phyloP scores from a whole-genome alignment of 768 basidiomycete species.

The Glaciozyma martinii region DNA sequence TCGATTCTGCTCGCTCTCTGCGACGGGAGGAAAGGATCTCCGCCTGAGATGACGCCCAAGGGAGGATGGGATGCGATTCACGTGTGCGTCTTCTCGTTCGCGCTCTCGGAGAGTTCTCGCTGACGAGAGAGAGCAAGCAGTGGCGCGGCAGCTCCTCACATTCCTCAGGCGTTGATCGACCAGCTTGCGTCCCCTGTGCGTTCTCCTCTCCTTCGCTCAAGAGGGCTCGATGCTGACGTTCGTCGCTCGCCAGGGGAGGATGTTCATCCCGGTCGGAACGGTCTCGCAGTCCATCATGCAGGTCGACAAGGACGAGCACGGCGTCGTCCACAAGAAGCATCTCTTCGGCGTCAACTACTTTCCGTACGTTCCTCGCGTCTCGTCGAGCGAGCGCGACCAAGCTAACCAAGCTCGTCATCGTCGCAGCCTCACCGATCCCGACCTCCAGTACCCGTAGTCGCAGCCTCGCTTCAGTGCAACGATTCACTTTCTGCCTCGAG shows the following conservation, averaged over 20 bases:
- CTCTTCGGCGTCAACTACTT: slow-evolving; percentile 74
- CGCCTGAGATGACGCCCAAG: too few relatives aligned
- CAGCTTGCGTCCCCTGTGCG: slow-evolving; percentile 67
- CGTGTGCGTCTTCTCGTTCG: too few relatives aligned
- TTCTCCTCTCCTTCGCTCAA: not conserved
- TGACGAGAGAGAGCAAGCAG: too few relatives aligned
- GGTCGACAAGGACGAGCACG: slow-evolving; percentile 66
- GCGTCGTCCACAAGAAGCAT: slow-evolving; percentile 54
- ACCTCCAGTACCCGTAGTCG: too few relatives aligned
- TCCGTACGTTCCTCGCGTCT: slow-evolving; percentile 23
- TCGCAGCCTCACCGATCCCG: too few relatives aligned
- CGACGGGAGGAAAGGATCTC: too few relatives aligned
- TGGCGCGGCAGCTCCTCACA: slow-evolving; percentile 47
- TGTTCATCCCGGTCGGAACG: slow-evolving; percentile 87
- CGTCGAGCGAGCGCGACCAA: accelerated
- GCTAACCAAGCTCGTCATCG: not conserved
- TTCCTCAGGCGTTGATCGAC: slow-evolving; percentile 63
- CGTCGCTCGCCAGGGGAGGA: slow-evolving; percentile 45
- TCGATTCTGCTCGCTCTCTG: too few relatives aligned
- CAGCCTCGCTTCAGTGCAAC: too few relatives aligned
- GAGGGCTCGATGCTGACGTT: too few relatives aligned
- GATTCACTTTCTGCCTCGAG: too few relatives aligned
- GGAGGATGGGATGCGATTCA: too few relatives aligned
- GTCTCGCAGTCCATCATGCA: slow-evolving; percentile 56
- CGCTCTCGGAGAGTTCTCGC: too few relatives aligned